Evolutionary conservation across 805 yeast genomes (phyloP).

Genomic region (Suhomyces emberorum): DNA sequence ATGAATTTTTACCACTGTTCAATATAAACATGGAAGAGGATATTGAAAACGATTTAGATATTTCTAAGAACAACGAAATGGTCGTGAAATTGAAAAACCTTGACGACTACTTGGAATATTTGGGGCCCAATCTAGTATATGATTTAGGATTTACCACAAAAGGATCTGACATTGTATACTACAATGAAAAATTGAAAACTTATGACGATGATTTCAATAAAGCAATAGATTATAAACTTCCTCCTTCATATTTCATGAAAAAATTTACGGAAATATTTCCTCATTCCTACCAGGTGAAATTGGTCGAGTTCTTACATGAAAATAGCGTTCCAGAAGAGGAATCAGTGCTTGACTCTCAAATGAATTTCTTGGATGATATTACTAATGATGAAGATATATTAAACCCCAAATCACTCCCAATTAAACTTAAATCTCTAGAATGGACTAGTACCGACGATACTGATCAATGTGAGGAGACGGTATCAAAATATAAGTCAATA

Average conservation of each 20-base stretch:
- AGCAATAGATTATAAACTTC: constrained; percentile 14
- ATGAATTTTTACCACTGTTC: constrained; percentile 19
- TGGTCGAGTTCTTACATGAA: constrained; percentile 34
- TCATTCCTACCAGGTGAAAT: constrained; percentile 25
- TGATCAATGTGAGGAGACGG: constrained; percentile 16
- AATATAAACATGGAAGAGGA: constrained; percentile 34
- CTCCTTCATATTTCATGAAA: constrained; percentile 13
- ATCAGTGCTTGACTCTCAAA: constrained; percentile 24
- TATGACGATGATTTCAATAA: constrained; percentile 4
- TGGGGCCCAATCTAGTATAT: constrained; percentile 41
- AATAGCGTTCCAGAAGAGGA: constrained; percentile 16
- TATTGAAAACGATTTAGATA: constrained; percentile 31
- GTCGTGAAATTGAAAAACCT: constrained; percentile 24
- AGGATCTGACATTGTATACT: constrained; percentile 11
- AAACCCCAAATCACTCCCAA: constrained; percentile 21
- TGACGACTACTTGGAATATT: constrained; percentile 34
- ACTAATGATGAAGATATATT: constrained; percentile 26
- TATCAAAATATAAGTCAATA: constrained; percentile 18
- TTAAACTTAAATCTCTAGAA: constrained; percentile 22
- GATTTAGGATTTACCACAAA: constrained; percentile 28
- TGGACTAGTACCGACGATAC: constrained; percentile 34
- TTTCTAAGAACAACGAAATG: constrained; percentile 28
- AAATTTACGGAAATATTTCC: constrained; percentile 29
- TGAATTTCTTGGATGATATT: constrained; percentile 38
- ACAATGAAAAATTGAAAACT: constrained; percentile 2